phyloP scores from a whole-genome alignment of 306 rosid genomes.

The Quercus dentata region DNA sequence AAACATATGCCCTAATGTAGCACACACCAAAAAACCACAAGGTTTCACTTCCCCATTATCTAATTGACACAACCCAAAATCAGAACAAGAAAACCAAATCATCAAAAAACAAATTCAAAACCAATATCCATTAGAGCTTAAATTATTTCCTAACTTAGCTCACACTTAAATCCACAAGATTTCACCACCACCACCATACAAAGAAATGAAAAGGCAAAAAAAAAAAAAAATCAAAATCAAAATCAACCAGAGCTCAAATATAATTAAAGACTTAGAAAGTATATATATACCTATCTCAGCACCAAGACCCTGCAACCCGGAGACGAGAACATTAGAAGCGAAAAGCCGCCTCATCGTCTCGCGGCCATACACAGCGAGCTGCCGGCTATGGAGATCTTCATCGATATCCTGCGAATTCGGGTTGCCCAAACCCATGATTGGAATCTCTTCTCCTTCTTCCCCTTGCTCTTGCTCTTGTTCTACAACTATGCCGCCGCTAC shows the following conservation, averaged over 20 bases:
- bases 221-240: background rate
- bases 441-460: background rate
- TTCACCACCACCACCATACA: background rate
- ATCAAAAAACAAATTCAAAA: background rate
- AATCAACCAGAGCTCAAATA: background rate
- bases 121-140: background rate
- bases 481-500: constrained; percentile 30
- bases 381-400: constrained; percentile 97
- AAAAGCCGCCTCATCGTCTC: constrained; percentile 91
- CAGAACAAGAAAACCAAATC: background rate
- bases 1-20: background rate
- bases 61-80: too few relatives aligned
- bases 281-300: constrained; percentile 72
- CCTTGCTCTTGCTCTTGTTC: constrained; percentile 21
- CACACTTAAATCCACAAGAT: too few relatives aligned
- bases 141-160: background rate
- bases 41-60: background rate
- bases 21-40: background rate
- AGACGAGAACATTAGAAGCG: constrained; percentile 71
- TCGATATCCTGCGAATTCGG: constrained; percentile 59
- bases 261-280: background rate
- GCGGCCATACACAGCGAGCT: constrained; percentile 93
- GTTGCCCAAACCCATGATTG: constrained; percentile 64
- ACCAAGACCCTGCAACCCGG: constrained; percentile 95
- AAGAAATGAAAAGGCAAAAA: background rate